Percentiles rank a stretch among this genome's conserved stretches.
phyloP scores from a whole-genome alignment of 2,329 filamentous ascomycete genomes.

The Cadophora luteo-olivacea region DNA sequence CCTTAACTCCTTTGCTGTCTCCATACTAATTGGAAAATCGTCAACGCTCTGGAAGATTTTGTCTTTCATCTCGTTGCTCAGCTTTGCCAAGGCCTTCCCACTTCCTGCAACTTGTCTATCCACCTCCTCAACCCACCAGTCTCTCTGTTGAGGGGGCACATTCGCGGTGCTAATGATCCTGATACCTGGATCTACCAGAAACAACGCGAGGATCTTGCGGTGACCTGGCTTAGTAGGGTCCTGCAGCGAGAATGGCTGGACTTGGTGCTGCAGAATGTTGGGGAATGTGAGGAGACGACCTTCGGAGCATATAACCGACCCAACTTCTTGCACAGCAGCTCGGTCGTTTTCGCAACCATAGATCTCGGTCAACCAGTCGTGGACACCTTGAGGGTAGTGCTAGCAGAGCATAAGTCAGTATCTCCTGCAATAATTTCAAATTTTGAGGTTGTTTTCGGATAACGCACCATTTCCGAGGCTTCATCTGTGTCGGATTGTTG shows the following conservation, averaged over 20 bases:
- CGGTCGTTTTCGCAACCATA: conserved; percentile 28
- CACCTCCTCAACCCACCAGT: conserved; percentile 50
- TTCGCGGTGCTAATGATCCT: conserved; percentile 59
- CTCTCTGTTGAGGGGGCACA: conserved; percentile 56
- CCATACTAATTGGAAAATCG: conserved; percentile 43
- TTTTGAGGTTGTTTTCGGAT: too few species aligned
- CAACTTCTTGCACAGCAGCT: conserved; percentile 48
- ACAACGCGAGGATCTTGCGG: conserved; percentile 62
- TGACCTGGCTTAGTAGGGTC: conserved; percentile 60
- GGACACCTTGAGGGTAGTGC: conserved; percentile 22
- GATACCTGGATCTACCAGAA: conserved; percentile 61
- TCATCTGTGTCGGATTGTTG: conserved; percentile 35
- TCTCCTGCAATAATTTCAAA: too few species aligned
- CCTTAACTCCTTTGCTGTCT: conserved; percentile 49
- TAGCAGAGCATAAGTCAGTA: neutral
- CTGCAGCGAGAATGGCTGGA: conserved; percentile 56
- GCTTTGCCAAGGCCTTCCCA: conserved; percentile 32
- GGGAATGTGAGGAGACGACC: conserved; percentile 54
- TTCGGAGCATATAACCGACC: conserved; percentile 46
- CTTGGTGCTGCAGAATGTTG: conserved; percentile 55
- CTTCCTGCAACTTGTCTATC: conserved; percentile 22
- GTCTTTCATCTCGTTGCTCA: conserved; percentile 32
- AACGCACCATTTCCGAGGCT: neutral
- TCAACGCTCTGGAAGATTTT: conserved; percentile 29
- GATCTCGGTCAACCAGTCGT: conserved; percentile 32